Evolutionary conservation across 306 rosid genomes (phyloP), one percentile per base, ranked within the genome.

Genomic region (Quercus wislizeni): DNA sequence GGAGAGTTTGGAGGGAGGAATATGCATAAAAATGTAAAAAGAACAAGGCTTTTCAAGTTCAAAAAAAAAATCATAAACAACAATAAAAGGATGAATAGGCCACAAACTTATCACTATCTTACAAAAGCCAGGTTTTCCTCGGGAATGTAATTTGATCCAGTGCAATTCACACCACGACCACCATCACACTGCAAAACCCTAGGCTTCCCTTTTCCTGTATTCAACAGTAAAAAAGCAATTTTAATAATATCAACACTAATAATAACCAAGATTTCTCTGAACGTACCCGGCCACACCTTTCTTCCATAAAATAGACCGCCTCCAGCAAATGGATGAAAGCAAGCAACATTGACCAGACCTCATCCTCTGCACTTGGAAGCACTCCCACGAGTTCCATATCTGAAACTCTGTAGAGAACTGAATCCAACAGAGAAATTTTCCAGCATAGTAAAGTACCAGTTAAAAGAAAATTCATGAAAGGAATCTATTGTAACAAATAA

Each of bases 301-400:
- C 97, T 96, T 81, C 97, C 99, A 74, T 74, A 93, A 96, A 78
- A 89, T 97, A 96, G 88, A n/a, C 98, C 99, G 55, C 97, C 98
- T 75, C 99, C 99, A 11, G 94, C 92, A 65, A 88, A 90, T 79
- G 98, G 99, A 82, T 96, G 99, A 86, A 96, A 96, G 79, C 97
- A 93, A 62, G 99, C 99, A 38, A 96, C 98, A 58, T 96, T 96
- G 79, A 96, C 18, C 33, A 61, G 2, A 12, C 99, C 89, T 93
- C 98, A 80, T 96, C 99, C 83, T 96, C 97, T 5, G 96, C 91
- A 87, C 98, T 93, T 35, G 99, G 98, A 83, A 96, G 99, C 77
- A 93, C 96, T 83, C 94, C 89, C 79, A 93, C 99, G 74, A 96
- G 98, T 80, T 96, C 97, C 99, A 93, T 93, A 86, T 96, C 92